These are phyloP conservation scores for Candida germanica DNA, from an alignment of 805 yeast species.

Conservation along the genomic window DNA sequence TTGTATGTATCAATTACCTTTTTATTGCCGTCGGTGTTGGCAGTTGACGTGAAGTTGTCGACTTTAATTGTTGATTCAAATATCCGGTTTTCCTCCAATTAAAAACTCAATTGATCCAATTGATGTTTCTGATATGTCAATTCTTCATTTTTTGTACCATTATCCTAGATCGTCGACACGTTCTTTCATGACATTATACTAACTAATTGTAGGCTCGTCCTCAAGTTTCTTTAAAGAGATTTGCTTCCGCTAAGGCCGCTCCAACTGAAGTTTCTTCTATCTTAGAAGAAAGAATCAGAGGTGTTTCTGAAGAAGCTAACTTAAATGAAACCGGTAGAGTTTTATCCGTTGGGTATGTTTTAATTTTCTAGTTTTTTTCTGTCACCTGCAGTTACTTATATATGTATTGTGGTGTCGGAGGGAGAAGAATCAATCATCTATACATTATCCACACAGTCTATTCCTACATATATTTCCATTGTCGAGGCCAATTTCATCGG, in stretches of 20 bases:
- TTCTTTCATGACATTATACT: no score
- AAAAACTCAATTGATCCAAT: no score
- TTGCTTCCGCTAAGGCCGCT: conserved; percentile 94
- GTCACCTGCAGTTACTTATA: neutral
- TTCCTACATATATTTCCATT: no score
- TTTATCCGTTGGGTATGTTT: conserved; percentile 87
- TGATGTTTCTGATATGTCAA: no score
- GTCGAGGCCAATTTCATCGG: neutral
- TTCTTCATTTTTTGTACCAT: no score
- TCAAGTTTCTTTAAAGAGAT: conserved; percentile 66
- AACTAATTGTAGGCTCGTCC: conserved; percentile 79
- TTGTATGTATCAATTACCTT: conserved; percentile 26
- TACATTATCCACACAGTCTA: no score
- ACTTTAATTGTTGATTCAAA: neutral
- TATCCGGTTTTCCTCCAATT: no score
- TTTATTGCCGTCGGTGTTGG: no score
- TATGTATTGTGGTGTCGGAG: neutral
- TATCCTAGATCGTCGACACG: no score
- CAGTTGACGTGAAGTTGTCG: neutral
- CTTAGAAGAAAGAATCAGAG: conserved; percentile 99
- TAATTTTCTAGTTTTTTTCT: neutral
- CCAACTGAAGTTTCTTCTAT: conserved; percentile 99
- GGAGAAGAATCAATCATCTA: no score
- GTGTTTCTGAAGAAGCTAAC: conserved; percentile 96
- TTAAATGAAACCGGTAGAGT: conserved; percentile 99